Conservation (phyloP, 1,284 basidiomycete species). For the Trametes polyzona region DNA sequence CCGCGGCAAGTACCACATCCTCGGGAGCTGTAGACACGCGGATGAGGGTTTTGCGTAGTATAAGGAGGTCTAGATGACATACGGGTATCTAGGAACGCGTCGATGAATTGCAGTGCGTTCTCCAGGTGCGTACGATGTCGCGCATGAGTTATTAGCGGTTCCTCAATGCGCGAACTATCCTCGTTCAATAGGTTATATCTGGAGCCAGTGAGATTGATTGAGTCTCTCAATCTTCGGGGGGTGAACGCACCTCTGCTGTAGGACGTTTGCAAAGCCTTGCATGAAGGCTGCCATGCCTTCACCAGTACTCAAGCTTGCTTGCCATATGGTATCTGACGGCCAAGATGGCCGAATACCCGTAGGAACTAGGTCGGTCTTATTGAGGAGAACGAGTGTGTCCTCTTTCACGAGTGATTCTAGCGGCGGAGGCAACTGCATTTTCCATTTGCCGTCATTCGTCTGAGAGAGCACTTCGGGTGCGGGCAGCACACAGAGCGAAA, state of each 20-base stretch:
- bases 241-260: conserved; percentile 56
- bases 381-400: conserved; percentile 68
- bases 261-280: conserved; percentile 51
- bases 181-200: conserved; percentile 45
- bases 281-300: conserved; percentile 63
- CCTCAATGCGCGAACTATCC: conserved; percentile 34
- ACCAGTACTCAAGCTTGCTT: conserved; percentile 63
- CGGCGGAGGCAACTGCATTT: conserved; percentile 47
- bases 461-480: conserved; percentile 51
- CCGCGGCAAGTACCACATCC: conserved; percentile 80
- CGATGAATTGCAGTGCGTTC: conserved; percentile 63
- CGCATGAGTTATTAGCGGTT: conserved; percentile 77
- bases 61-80: conserved; percentile 29
- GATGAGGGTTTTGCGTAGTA: background rate
- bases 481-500: conserved; percentile 80
- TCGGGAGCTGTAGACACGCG: conserved; percentile 39
- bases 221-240: background rate
- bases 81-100: conserved; percentile 69
- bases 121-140: conserved; percentile 80
- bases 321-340: conserved; percentile 48
- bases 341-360: background rate
- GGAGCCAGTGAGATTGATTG: background rate
- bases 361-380: conserved; percentile 68
- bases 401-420: conserved; percentile 53
- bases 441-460: background rate